Evolutionary conservation across 345 rosid genomes (phyloP).

Genomic region (Pistacia atlantica): DNA sequence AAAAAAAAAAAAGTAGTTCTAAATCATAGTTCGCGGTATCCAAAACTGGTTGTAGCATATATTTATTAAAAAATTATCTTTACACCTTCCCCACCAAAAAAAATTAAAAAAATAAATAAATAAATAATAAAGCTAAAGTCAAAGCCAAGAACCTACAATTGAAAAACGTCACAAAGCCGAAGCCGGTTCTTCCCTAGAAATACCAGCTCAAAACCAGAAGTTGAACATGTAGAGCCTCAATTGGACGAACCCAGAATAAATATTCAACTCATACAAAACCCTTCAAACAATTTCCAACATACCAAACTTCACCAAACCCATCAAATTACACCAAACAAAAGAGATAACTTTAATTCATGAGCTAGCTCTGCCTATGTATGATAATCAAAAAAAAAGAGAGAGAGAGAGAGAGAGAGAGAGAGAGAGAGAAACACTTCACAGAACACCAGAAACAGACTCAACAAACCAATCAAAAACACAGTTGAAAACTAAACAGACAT

Average conservation of each 20-base stretch:
- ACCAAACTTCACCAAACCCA: background rate
- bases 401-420: no score
- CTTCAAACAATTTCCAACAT: slow-evolving; percentile 2
- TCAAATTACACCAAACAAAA: background rate
- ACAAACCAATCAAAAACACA: background rate
- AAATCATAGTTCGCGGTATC: background rate
- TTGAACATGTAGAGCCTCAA: background rate
- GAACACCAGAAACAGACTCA: background rate
- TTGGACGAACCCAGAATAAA: background rate
- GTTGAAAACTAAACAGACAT: background rate
- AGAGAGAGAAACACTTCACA: background rate
- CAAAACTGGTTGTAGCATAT: background rate
- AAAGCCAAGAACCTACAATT: background rate
- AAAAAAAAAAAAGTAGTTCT: background rate
- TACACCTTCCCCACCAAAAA: background rate
- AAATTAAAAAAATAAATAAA: no score
- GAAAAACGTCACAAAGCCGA: background rate
- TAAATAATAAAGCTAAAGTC: background rate
- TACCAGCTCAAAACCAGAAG: slow-evolving; percentile 6
- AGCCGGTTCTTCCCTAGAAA: background rate
- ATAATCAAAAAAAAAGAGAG: background rate
- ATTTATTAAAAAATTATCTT: background rate
- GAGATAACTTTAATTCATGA: background rate
- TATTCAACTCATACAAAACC: background rate
- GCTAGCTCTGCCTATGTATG: background rate